Evolutionary conservation across 164 flowering plant species (phyloP).

Genomic region (Tetracentron sinense): DNA sequence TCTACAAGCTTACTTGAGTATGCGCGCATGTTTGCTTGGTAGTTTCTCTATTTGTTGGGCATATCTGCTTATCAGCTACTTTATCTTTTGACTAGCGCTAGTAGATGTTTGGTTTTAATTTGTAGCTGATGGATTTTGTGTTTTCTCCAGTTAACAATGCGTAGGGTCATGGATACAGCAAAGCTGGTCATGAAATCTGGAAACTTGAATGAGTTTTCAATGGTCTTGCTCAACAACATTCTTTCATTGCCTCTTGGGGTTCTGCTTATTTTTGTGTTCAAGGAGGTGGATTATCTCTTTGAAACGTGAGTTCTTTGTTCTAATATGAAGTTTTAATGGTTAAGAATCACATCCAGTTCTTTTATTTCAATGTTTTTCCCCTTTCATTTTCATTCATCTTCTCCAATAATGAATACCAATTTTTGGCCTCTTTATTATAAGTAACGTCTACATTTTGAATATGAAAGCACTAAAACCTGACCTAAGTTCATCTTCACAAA

Average conservation of each 20-base stretch:
- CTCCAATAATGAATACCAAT: neutral
- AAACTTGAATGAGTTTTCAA: slow-evolving; percentile 85
- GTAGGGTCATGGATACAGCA: slow-evolving; percentile 97
- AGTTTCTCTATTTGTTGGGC: neutral
- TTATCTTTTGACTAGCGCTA: neutral
- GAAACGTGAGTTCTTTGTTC: slow-evolving; percentile 61
- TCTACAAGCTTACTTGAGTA: too few relatives aligned
- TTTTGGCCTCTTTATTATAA: neutral
- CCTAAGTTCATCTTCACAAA: neutral
- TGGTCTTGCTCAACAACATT: slow-evolving; percentile 92
- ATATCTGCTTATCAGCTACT: neutral
- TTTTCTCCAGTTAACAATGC: slow-evolving; percentile 66
- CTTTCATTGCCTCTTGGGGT: slow-evolving; percentile 90
- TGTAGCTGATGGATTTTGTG: neutral
- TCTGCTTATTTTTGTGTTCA: slow-evolving; percentile 60
- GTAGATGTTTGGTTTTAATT: neutral
- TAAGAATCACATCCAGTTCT: neutral
- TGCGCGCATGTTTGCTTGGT: too few relatives aligned
- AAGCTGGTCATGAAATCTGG: slow-evolving; percentile 91
- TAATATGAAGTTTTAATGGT: neutral
- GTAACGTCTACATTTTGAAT: neutral
- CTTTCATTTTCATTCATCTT: neutral
- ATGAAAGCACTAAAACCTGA: neutral
- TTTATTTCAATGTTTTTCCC: neutral
- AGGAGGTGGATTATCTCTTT: slow-evolving; percentile 80